A percentile compares a stretch with the other conserved stretches of the same genome.
These are phyloP conservation scores for Phytophthora aleatoria DNA, from an alignment of 352 stramenopile genomes.

Conservation along the genomic window DNA sequence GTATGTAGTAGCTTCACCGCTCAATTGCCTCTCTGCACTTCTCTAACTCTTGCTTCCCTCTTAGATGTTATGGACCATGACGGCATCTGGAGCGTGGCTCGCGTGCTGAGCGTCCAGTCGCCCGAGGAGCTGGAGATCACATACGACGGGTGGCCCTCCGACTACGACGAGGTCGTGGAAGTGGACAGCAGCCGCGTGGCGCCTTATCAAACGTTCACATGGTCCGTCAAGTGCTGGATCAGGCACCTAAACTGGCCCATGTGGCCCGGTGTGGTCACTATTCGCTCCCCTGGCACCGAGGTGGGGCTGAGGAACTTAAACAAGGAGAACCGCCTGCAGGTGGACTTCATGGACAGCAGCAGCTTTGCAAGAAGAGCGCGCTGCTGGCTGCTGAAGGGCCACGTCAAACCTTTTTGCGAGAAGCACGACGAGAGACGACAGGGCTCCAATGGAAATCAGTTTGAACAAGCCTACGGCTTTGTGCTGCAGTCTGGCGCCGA, in stretches of 20 bases:
- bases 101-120: slow-evolving; percentile 36
- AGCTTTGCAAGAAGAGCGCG: slow-evolving; percentile 36
- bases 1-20: neutral
- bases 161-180: slow-evolving; percentile 62
- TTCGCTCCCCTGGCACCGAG: slow-evolving; percentile 47
- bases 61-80: slow-evolving; percentile 59
- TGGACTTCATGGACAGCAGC: slow-evolving; percentile 57
- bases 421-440: slow-evolving; percentile 26
- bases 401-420: slow-evolving; percentile 19
- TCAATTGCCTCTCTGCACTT: neutral
- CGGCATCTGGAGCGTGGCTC: slow-evolving; percentile 64
- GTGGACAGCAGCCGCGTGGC: slow-evolving; percentile 56
- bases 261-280: slow-evolving; percentile 66
- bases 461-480: slow-evolving; percentile 23
- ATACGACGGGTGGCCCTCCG: slow-evolving; percentile 61
- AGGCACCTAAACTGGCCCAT: slow-evolving; percentile 68
- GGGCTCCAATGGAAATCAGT: slow-evolving; percentile 25
- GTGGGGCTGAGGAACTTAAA: slow-evolving; percentile 36
- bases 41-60: neutral
- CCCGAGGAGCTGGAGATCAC: slow-evolving; percentile 43
- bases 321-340: slow-evolving; percentile 40
- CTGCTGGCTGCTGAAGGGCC: slow-evolving; percentile 27
- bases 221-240: slow-evolving; percentile 17
- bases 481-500: slow-evolving; percentile 20
- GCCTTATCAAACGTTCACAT: slow-evolving; percentile 48